Conservation (phyloP, 2,329 filamentous ascomycete genomes). For the Ophiocordyceps camponoti-saundersi region DNA sequence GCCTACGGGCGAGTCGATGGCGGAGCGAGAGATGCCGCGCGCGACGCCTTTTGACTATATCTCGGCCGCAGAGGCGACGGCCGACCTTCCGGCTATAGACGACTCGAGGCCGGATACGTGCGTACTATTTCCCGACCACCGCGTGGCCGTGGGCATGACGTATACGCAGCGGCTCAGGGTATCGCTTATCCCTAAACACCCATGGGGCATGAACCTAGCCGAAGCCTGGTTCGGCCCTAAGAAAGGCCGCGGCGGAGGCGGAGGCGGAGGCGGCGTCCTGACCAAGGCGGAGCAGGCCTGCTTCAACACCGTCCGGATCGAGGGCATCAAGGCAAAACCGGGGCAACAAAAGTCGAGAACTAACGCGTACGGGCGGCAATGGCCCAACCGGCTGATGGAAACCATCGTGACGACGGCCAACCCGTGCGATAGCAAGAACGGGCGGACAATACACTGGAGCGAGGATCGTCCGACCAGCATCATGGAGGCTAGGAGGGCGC, state of each 20-base stretch:
- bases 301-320: neutral
- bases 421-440: constrained; percentile 36
- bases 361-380: constrained; percentile 34
- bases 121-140: constrained; percentile 51
- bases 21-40: constrained; percentile 21
- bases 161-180: constrained; percentile 26
- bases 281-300: neutral
- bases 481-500: constrained; percentile 50
- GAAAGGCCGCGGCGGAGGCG: no score
- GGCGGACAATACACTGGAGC: constrained; percentile 45
- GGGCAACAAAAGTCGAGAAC: no score
- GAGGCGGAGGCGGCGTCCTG: no score
- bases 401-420: constrained; percentile 42
- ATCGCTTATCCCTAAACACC: constrained; percentile 39
- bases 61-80: constrained; percentile 32
- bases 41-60: constrained; percentile 44
- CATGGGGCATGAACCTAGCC: constrained; percentile 33
- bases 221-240: constrained; percentile 21
- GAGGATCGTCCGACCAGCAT: constrained; percentile 45
- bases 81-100: constrained; percentile 44
- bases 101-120: constrained; percentile 47
- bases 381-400: constrained; percentile 34
- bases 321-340: neutral
- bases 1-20: constrained; percentile 43
- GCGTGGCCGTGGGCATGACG: constrained; percentile 26